Evolutionary conservation across 208 protist genomes (phyloP).

Genomic region (Wallacemonas sp.): DNA sequence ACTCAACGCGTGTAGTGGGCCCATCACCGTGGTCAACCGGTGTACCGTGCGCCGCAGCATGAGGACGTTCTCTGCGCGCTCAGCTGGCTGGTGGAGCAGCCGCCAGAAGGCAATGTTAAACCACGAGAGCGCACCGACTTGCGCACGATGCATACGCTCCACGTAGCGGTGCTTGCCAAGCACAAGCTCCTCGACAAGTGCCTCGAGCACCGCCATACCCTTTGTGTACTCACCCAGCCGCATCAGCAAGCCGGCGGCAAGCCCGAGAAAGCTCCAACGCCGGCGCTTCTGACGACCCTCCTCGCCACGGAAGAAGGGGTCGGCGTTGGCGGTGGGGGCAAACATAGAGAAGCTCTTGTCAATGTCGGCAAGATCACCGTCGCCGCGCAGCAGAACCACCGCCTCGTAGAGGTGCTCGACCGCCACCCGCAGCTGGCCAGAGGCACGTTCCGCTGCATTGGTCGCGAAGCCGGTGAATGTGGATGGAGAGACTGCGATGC

Average conservation of each 20-base stretch:
- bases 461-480: background rate
- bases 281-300: slow-evolving; percentile 35
- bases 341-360: slow-evolving; percentile 36
- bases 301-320: slow-evolving; percentile 7
- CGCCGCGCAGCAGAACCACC: slow-evolving; percentile 31
- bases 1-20: slow-evolving; percentile 49
- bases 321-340: slow-evolving; percentile 9
- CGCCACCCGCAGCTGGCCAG: slow-evolving; percentile 1
- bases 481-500: slow-evolving; percentile 9
- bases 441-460: background rate
- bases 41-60: slow-evolving; percentile 37
- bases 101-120: slow-evolving; percentile 33
- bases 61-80: slow-evolving; percentile 17
- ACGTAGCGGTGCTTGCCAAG: slow-evolving; percentile 36
- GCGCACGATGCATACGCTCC: slow-evolving; percentile 34
- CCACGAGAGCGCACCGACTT: slow-evolving; percentile 40
- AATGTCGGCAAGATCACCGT: slow-evolving; percentile 40
- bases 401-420: slow-evolving; percentile 30
- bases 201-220: slow-evolving; percentile 39
- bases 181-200: slow-evolving; percentile 42
- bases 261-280: slow-evolving; percentile 46
- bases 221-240: slow-evolving; percentile 18
- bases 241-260: slow-evolving; percentile 35
- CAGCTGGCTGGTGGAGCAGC: slow-evolving; percentile 23
- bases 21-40: slow-evolving; percentile 27